Evolutionary conservation across 202 grass and related monocot species (phyloP), one percentile per base, ranked within the genome.

Genomic region (Schoenoplectus triqueter): DNA sequence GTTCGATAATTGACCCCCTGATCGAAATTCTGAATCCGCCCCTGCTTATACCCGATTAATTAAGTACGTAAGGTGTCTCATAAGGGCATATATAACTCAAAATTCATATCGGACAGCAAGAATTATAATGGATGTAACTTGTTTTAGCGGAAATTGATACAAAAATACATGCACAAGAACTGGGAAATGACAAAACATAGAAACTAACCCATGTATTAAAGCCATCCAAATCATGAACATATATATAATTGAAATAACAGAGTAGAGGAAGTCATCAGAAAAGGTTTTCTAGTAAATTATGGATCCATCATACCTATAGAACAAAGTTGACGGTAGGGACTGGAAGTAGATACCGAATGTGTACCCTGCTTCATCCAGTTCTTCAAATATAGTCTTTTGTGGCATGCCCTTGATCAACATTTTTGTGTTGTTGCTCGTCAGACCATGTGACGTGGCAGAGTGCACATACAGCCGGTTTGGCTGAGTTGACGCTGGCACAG

Each of bases 311-410:
- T 73, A 87, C 85, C 89, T 84, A 84, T 92, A 93, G 4, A 93
- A 82, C 82, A 98, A 87, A n/a, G 89, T 87, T 11, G 95, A n/a
- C 0, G 95, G 95, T 6, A 91, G 92, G 70, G 80, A 89, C 91
- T 98, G 95, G 79, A 92, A 95, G 81, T 98, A 95, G 66, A 98
- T 14, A 5, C 95, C 95, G 67, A 98, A 98, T 0, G 87, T 80
- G 73, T 49, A 14, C 2, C 88, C 95, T 3, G 74, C 88, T 39
- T 98, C 95, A 39, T 93, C 61, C 69, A 98, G 89, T 13, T 85
- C 66, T 65, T 98, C 95, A 72, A 95, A 98, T 88, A 98, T 95
- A 77, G 95, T 95, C 39, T 72, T 66, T 83, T 98, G 92, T 4
- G 92, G 92, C 78, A 95, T 14, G 0, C 89, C 91, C 6, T 10